Evolutionary conservation across 768 basidiomycete genomes (phyloP), one percentile per base, ranked within the genome.

Genomic region (Amanita brunnescens): DNA sequence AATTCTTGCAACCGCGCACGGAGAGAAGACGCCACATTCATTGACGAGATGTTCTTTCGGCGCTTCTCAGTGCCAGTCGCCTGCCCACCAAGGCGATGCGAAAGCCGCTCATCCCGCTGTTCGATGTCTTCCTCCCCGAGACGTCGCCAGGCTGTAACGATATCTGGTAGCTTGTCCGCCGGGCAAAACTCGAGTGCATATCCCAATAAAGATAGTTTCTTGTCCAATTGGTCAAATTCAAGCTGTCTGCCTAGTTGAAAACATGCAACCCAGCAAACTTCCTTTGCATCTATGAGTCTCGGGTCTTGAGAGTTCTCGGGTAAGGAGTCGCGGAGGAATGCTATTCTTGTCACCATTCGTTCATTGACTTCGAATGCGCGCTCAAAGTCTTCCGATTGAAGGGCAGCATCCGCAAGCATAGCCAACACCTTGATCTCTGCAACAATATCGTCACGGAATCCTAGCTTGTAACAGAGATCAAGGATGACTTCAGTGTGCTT

Each of bases 401-500:
- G 73, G 0, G 93, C 92, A 2, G 91, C 83, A 54, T 91, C 90
- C 8, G 85, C 83, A 20, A 98, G 75, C 95, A 97, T 97, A 39
- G 91, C 88, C 39, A 91, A 74, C 1, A 83, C 77, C 60, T 90
- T 86, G 45, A 88, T 81, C 63, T 89, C 82, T 1, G 90, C 90
- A n/a, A 80, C 76, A 2, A 72, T 62, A 56, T 95, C 85, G 30
- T 74, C 71, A 47, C 78, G 67, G 76, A 75, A 91, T 0, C 95
- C 94, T 6, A 99, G 82, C 67, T 95, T 96, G 67, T 82, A 73
- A 13, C 85, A 80, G 32, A 99, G 79, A 45, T 97, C 94, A 16
- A 98, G 76, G 44, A 99, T 83, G 52, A 98, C 86, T 59, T 94
- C 85, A 1, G 88, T 81, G 62, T 98, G 92, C 55, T 87, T 89